Percentiles rank a stretch among this genome's conserved stretches.
phyloP scores from a whole-genome alignment of 2,329 filamentous ascomycete genomes.

The Neonectria neomacrospora region DNA sequence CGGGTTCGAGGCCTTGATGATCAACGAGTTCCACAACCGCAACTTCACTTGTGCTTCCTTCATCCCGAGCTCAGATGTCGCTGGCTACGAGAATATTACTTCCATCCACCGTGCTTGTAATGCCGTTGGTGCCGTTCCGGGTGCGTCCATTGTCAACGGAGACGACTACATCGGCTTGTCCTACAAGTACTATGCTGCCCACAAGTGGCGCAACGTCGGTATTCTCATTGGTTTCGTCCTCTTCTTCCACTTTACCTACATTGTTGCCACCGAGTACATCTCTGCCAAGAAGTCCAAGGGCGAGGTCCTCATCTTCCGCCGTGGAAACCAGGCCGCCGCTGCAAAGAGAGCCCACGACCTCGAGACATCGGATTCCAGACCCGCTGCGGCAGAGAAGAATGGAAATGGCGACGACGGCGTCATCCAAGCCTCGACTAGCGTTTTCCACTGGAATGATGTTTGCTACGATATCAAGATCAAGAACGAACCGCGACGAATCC shows the following conservation, averaged over 20 bases:
- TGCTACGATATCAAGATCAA: constrained; percentile 79
- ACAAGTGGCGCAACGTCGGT: constrained; percentile 68
- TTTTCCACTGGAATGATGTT: constrained; percentile 78
- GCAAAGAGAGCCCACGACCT: constrained; percentile 35
- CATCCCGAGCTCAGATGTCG: constrained; percentile 41
- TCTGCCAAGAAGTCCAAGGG: constrained; percentile 66
- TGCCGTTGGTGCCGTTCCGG: constrained; percentile 59
- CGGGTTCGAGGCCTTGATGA: constrained; percentile 72
- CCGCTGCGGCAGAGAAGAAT: constrained; percentile 35
- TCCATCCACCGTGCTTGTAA: constrained; percentile 56
- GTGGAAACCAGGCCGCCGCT: constrained; percentile 48
- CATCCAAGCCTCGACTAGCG: constrained; percentile 43
- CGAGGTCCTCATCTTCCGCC: constrained; percentile 69
- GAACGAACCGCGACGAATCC: constrained; percentile 72
- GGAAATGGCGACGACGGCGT: constrained; percentile 18
- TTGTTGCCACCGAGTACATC: constrained; percentile 61
- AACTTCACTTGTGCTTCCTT: constrained; percentile 41
- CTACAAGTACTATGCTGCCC: constrained; percentile 59
- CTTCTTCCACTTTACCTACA: constrained; percentile 60
- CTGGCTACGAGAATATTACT: constrained; percentile 45
- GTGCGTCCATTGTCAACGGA: constrained; percentile 57
- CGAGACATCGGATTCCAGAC: constrained; percentile 36
- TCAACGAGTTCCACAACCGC: constrained; percentile 69
- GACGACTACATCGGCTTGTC: constrained; percentile 58
- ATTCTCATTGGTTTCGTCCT: constrained; percentile 64